These are phyloP conservation scores for Pseudozyma flocculosa DNA, from an alignment of 1,284 basidiomycete genomes.

Conservation along the genomic window DNA sequence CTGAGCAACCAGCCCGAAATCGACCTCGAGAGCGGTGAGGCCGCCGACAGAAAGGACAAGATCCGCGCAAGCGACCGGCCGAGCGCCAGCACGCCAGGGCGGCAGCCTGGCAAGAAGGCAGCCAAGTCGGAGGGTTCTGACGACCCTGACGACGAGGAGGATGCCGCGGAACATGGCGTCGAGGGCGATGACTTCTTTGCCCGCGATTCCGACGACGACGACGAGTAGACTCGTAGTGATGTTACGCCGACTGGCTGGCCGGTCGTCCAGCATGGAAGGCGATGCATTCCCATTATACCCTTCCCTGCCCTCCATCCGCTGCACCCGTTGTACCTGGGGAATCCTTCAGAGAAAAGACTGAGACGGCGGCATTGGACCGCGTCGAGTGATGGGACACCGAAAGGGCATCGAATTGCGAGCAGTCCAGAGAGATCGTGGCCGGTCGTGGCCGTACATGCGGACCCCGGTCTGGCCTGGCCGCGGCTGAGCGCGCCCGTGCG, in stretches of 20 bases:
- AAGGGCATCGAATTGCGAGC: too few relatives aligned
- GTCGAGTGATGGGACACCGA: too few relatives aligned
- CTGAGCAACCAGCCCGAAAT: constrained; percentile 37
- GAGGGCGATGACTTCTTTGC: constrained; percentile 41
- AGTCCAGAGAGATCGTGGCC: too few relatives aligned
- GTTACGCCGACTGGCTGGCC: too few relatives aligned
- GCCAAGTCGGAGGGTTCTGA: constrained; percentile 9
- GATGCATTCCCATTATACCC: background rate
- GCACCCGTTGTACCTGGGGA: too few relatives aligned
- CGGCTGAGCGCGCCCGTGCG: too few relatives aligned
- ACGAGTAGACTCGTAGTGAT: too few relatives aligned
- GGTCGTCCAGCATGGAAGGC: background rate
- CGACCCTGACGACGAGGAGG: constrained; percentile 17
- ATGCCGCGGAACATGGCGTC: constrained; percentile 10
- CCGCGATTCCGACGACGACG: constrained; percentile 18
- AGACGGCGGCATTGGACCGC: too few relatives aligned
- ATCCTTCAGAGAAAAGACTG: too few relatives aligned
- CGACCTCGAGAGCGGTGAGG: constrained; percentile 27
- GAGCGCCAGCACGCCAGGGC: constrained; percentile 3
- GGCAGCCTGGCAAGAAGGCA: constrained; percentile 11
- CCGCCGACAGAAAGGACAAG: constrained; percentile 4
- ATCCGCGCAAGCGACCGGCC: constrained; percentile 2
- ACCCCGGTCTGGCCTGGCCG: too few relatives aligned
- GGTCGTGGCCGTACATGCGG: too few relatives aligned
- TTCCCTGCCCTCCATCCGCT: too few relatives aligned